Conservation (phyloP, 345 rosid genomes). For the Murraya koenigii region DNA sequence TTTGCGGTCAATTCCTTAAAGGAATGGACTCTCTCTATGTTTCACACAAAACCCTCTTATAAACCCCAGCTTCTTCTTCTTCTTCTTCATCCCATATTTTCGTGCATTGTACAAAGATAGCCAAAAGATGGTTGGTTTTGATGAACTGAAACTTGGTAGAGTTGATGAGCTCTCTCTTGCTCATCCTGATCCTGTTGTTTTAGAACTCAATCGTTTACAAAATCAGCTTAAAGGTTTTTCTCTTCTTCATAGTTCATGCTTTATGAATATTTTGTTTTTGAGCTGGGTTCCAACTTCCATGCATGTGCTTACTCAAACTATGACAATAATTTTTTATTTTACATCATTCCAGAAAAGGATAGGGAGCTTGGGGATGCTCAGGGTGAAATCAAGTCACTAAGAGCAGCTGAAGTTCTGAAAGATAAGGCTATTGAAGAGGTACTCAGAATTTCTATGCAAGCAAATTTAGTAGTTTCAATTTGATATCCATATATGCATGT, state of each 20-base stretch:
- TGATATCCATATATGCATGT: background rate
- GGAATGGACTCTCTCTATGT: conserved; percentile 36
- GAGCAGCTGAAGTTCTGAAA: conserved; percentile 60
- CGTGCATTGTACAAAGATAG: background rate
- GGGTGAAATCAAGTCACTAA: conserved; percentile 64
- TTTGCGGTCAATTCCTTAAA: conserved; percentile 59
- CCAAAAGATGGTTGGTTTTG: conserved; percentile 38
- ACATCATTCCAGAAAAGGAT: conserved; percentile 53
- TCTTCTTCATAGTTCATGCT: background rate
- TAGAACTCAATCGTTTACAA: conserved; percentile 62
- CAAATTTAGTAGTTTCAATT: background rate
- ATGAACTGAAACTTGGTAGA: conserved; percentile 31
- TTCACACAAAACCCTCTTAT: conserved; percentile 10
- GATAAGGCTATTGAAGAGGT: conserved; percentile 78
- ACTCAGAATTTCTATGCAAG: conserved; percentile 3
- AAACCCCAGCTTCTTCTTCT: conserved; percentile 14
- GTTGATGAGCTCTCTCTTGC: conserved; percentile 33
- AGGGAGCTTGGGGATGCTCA: conserved; percentile 49
- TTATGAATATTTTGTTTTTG: background rate
- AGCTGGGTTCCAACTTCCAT: too few species aligned
- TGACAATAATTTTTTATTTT: background rate
- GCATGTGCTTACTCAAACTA: background rate
- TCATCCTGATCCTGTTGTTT: conserved; percentile 61
- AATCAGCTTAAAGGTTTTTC: conserved; percentile 65
- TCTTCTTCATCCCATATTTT: background rate